A percentile compares a stretch with the other conserved stretches of the same genome.
Conservation (phyloP, 208 protist genomes). For the Blastocrithidia nonstop region DNA sequence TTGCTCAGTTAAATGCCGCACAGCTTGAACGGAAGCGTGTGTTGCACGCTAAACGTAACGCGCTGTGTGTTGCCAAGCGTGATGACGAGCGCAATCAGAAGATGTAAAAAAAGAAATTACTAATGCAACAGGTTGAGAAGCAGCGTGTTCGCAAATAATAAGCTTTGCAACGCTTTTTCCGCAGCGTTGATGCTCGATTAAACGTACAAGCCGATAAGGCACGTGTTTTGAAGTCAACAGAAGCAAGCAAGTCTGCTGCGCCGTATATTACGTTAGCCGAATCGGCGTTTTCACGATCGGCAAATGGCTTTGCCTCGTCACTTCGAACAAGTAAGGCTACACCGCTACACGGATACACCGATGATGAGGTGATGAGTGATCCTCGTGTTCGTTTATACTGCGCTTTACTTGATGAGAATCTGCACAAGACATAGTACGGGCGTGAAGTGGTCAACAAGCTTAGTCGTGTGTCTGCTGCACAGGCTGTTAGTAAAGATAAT, state of each 20-base stretch:
- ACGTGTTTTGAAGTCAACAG: constrained; percentile 39
- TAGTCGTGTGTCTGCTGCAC: constrained; percentile 41
- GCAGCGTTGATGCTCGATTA: constrained; percentile 31
- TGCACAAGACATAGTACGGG: constrained; percentile 64
- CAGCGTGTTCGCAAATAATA: constrained; percentile 28
- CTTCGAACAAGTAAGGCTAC: too few relatives aligned
- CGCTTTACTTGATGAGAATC: constrained; percentile 49
- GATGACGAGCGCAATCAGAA: constrained; percentile 28
- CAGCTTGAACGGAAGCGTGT: constrained; percentile 20
- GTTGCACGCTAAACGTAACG: constrained; percentile 25
- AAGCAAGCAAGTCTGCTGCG: constrained; percentile 17
- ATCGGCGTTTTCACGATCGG: too few relatives aligned
- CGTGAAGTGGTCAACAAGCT: constrained; percentile 46
- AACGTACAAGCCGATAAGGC: constrained; percentile 40
- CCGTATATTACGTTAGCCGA: too few relatives aligned
- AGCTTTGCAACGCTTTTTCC: constrained; percentile 57
- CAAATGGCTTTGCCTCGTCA: too few relatives aligned
- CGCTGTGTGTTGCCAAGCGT: constrained; percentile 32
- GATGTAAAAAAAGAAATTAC: constrained; percentile 8
- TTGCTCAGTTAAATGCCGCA: constrained; percentile 13
- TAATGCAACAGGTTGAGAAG: constrained; percentile 22
- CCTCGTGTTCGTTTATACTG: constrained; percentile 67
- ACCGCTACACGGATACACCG: constrained; percentile 28
- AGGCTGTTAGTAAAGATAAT: constrained; percentile 58
- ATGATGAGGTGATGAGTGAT: constrained; percentile 65